phyloP scores from a whole-genome alignment of 2,329 filamentous ascomycete genomes.

The Fonsecaea multimorphosa region DNA sequence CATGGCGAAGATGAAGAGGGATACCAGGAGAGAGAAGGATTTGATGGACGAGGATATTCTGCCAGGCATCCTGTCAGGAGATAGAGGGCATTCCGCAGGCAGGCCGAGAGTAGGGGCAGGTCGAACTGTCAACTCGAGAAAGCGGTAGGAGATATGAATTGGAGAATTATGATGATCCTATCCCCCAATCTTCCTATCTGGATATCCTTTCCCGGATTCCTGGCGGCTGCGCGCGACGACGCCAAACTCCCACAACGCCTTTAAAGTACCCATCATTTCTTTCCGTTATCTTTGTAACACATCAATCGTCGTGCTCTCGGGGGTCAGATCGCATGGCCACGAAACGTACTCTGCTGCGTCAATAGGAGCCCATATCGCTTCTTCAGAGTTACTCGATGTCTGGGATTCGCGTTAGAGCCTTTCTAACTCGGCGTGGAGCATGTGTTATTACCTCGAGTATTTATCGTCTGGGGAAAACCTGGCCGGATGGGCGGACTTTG shows the following conservation, averaged over 20 bases:
- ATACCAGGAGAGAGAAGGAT: slow-evolving; percentile 68
- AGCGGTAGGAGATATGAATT: slow-evolving; percentile 48
- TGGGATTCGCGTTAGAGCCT: slow-evolving; percentile 43
- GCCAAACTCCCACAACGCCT: slow-evolving; percentile 14
- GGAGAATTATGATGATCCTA: not conserved
- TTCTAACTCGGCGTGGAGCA: not conserved
- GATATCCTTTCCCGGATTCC: slow-evolving; percentile 27
- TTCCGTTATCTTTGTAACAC: slow-evolving; percentile 41
- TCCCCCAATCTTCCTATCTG: slow-evolving; percentile 6
- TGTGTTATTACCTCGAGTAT: slow-evolving; percentile 73
- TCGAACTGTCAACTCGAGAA: slow-evolving; percentile 80
- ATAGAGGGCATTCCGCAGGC: slow-evolving; percentile 68
- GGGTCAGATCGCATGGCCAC: slow-evolving; percentile 8
- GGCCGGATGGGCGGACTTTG: slow-evolving; percentile 94
- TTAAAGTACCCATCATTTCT: slow-evolving; percentile 38
- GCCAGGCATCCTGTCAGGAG: slow-evolving; percentile 81
- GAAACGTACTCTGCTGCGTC: slow-evolving; percentile 71
- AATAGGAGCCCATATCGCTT: slow-evolving; percentile 87
- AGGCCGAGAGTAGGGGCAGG: slow-evolving; percentile 84
- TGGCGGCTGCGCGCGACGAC: not conserved
- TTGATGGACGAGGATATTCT: slow-evolving; percentile 96
- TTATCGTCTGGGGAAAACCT: slow-evolving; percentile 98
- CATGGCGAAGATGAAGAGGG: slow-evolving; percentile 67
- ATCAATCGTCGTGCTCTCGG: slow-evolving; percentile 20
- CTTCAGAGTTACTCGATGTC: slow-evolving; percentile 93